Evolutionary conservation across 2,329 filamentous ascomycete genomes (phyloP).

Genomic region (Neonectria coccinea): DNA sequence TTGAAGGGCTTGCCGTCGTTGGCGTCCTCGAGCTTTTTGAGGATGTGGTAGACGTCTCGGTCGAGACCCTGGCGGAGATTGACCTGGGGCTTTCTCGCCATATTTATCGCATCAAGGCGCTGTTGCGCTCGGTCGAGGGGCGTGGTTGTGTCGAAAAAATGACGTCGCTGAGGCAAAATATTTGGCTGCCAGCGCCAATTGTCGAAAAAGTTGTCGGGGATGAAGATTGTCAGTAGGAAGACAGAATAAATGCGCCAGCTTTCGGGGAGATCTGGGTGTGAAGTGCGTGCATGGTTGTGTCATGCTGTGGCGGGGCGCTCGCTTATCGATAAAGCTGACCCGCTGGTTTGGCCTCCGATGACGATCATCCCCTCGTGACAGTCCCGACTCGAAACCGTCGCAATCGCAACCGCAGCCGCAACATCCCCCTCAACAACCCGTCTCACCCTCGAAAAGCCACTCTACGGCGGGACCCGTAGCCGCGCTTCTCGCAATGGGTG

Average conservation of each 20-base stretch:
- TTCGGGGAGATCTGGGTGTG: neutral
- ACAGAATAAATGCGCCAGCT: neutral
- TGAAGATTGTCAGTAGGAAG: neutral
- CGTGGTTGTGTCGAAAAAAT: constrained; percentile 12
- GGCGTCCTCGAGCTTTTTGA: constrained; percentile 80
- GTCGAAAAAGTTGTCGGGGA: constrained; percentile 1
- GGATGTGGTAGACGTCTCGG: constrained; percentile 81
- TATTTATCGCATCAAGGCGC: constrained; percentile 8
- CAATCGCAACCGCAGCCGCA: constrained; percentile 18
- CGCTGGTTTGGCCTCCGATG: constrained; percentile 38
- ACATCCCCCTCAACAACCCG: constrained; percentile 11
- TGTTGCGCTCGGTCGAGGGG: neutral
- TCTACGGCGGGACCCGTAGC: constrained; percentile 18
- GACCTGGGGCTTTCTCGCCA: constrained; percentile 34
- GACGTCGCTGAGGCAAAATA: constrained; percentile 5
- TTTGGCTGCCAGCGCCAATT: neutral
- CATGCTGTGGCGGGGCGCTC: neutral
- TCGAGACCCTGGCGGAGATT: constrained; percentile 61
- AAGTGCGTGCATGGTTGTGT: constrained; percentile 10
- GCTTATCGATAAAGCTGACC: constrained; percentile 45
- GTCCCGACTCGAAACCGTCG: constrained; percentile 25
- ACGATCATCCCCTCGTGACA: constrained; percentile 46
- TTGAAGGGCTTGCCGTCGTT: constrained; percentile 61
- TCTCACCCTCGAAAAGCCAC: constrained; percentile 12
- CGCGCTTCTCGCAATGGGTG: constrained; percentile 60